Percentiles rank a stretch among this genome's conserved stretches.
Evolutionary conservation across 805 yeast genomes (phyloP).

Genomic region (Nakazawaea ishiwadae): DNA sequence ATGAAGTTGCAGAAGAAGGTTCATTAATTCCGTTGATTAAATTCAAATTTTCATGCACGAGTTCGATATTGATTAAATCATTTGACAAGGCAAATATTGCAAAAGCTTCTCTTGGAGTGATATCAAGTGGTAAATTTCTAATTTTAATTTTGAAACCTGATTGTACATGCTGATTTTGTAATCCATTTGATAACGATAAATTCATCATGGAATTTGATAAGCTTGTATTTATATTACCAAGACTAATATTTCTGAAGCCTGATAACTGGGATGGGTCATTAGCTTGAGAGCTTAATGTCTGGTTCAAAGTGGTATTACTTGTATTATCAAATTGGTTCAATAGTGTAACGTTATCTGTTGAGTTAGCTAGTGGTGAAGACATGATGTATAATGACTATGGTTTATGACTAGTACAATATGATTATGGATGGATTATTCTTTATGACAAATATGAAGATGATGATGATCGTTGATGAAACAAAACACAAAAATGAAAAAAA

Average conservation of each 20-base stretch:
- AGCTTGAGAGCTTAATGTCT: background rate
- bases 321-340: too few relatives aligned
- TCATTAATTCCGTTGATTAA: conserved; percentile 12
- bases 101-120: conserved; percentile 61
- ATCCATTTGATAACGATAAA: conserved; percentile 13
- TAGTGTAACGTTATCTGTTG: too few relatives aligned
- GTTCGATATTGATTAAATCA: conserved; percentile 51
- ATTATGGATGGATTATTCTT: background rate
- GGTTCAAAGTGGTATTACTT: conserved; percentile 6
- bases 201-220: conserved; percentile 14
- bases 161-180: conserved; percentile 12
- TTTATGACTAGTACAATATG: too few relatives aligned
- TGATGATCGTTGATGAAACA: conserved; percentile 13
- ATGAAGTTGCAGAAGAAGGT: conserved; percentile 15
- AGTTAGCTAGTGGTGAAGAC: conserved; percentile 13
- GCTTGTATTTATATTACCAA: conserved; percentile 4
- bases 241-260: conserved; percentile 4
- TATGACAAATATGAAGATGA: background rate
- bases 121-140: conserved; percentile 58
- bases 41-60: conserved; percentile 27
- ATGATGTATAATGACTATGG: conserved; percentile 6
- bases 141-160: conserved; percentile 29
- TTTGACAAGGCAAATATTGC: conserved; percentile 65
- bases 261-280: conserved; percentile 5
- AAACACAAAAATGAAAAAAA: conserved; percentile 4